Percentiles rank a stretch among this genome's conserved stretches.
Conservation (phyloP, 306 rosid genomes). For the Medicago ruthenica region DNA sequence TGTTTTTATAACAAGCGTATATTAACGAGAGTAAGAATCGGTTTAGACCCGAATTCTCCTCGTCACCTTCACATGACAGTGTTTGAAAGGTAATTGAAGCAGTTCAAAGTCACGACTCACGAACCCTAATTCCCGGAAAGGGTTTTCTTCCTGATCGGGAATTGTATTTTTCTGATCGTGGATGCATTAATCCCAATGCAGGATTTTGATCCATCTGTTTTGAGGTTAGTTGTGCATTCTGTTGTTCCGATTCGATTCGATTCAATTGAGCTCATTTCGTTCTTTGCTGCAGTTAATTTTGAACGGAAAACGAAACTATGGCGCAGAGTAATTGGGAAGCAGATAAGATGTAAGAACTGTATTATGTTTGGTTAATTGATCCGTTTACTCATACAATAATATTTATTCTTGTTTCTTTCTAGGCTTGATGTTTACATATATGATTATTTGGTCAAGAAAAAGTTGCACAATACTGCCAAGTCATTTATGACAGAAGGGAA, state of each 20-base stretch:
- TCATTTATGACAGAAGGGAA: constrained; percentile 96
- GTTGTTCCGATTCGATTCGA: background rate
- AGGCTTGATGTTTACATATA: constrained; percentile 98
- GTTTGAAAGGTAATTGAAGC: too few species aligned
- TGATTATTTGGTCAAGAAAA: constrained; percentile 93
- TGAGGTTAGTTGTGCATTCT: constrained; percentile 54
- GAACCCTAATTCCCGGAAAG: too few species aligned
- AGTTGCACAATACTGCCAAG: constrained; percentile 87
- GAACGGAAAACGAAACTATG: constrained; percentile 50
- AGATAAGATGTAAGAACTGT: constrained; percentile 76
- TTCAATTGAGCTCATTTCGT: constrained; percentile 12
- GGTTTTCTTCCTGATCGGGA: too few species aligned
- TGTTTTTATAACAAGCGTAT: too few species aligned
- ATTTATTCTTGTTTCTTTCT: background rate
- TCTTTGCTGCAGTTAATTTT: constrained; percentile 47
- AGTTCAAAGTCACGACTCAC: too few species aligned
- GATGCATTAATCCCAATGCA: constrained; percentile 48
- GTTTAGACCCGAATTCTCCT: too few species aligned
- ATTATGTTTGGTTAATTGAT: constrained; percentile 31
- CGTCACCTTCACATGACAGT: too few species aligned
- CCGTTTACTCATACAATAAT: background rate
- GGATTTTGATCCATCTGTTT: constrained; percentile 65
- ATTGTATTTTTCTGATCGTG: constrained; percentile 45
- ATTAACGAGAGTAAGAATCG: too few species aligned
- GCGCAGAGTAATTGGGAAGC: constrained; percentile 98